Conservation (phyloP, 768 basidiomycete species). For the Lentinula lateritia region DNA sequence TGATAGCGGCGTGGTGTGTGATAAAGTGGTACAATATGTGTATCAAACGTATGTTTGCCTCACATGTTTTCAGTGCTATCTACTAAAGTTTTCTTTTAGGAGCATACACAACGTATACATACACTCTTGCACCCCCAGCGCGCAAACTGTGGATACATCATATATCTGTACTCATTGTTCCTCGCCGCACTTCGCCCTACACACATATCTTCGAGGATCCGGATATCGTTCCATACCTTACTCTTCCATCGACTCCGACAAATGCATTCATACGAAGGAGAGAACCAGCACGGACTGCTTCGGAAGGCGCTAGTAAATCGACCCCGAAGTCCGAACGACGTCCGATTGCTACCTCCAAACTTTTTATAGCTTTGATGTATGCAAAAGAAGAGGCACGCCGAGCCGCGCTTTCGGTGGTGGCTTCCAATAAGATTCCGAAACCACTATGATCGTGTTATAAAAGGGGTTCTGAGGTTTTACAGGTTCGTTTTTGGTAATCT, state of each 20-base stretch:
- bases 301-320: neutral
- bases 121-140: neutral
- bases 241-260: slow-evolving; percentile 32
- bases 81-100: neutral
- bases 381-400: slow-evolving; percentile 3
- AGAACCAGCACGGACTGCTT: slow-evolving; percentile 9
- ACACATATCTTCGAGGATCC: slow-evolving; percentile 1
- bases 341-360: neutral
- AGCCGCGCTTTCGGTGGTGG: neutral
- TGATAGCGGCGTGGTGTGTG: neutral
- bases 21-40: slow-evolving; percentile 12
- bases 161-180: slow-evolving; percentile 14
- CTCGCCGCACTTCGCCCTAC: slow-evolving; percentile 30
- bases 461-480: no score
- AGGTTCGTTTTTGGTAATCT: no score
- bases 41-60: slow-evolving; percentile 17
- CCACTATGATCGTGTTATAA: no score
- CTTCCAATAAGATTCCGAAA: neutral
- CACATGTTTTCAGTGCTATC: neutral
- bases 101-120: neutral
- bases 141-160: neutral
- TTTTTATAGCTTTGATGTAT: neutral
- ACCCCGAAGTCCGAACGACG: neutral
- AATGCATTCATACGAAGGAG: slow-evolving; percentile 36
- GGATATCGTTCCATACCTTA: slow-evolving; percentile 26